Evolutionary conservation across 257 asterid genomes (phyloP).

Genomic region (Handroanthus guayacan): DNA sequence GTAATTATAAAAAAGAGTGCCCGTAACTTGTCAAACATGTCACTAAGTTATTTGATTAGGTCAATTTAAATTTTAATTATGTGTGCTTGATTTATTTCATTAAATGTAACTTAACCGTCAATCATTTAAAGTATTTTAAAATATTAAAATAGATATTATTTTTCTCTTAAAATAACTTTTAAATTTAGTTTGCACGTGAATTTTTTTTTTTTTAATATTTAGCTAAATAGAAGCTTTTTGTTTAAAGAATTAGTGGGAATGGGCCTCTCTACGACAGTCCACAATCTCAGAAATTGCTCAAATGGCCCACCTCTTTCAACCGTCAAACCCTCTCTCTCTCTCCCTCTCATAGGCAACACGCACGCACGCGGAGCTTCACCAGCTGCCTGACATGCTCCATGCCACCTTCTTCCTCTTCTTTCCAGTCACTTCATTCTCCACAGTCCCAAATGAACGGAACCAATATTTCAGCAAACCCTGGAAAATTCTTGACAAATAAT

Average conservation of each 20-base stretch:
- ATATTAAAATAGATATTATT: too few relatives aligned
- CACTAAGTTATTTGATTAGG: too few relatives aligned
- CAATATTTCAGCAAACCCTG: neutral
- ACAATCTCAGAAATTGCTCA: neutral
- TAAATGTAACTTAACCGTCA: too few relatives aligned
- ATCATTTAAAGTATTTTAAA: too few relatives aligned
- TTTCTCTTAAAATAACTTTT: too few relatives aligned
- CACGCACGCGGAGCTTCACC: neutral
- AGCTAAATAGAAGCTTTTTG: too few relatives aligned
- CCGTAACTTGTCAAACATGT: too few relatives aligned
- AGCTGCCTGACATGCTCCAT: neutral
- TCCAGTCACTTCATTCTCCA: neutral
- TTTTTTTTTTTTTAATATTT: too few relatives aligned
- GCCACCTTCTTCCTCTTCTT: neutral
- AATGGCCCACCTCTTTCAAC: neutral
- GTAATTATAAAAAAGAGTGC: too few relatives aligned
- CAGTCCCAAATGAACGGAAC: neutral
- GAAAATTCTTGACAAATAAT: neutral
- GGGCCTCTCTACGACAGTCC: neutral
- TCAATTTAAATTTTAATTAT: too few relatives aligned
- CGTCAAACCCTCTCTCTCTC: neutral
- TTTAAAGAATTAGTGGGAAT: neutral
- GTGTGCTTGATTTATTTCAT: too few relatives aligned
- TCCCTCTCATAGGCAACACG: neutral
- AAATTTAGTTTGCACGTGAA: too few relatives aligned